Percentiles rank a stretch among this genome's conserved stretches.
These are phyloP conservation scores for Hanseniaspora gamundiae DNA, from an alignment of 1,139 yeast genomes.

Conservation along the genomic window DNA sequence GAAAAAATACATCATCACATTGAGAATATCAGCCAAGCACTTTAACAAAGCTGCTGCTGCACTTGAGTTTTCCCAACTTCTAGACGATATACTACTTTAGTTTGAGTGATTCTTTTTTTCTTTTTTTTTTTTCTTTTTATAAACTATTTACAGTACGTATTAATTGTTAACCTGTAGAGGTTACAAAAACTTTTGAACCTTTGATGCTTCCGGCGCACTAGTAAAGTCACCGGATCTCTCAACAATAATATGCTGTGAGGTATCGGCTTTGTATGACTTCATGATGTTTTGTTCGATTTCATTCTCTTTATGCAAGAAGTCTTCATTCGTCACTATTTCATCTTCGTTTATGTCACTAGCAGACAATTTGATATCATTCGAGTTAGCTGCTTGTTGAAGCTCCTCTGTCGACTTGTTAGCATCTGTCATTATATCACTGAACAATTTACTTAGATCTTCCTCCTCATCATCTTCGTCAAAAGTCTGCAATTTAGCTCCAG, in stretches of 20 bases:
- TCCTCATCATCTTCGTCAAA: not conserved
- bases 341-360: slow-evolving; percentile 2
- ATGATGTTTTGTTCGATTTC: slow-evolving; percentile 18
- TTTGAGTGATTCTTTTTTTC: not conserved
- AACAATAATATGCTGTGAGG: slow-evolving; percentile 25
- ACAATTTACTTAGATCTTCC: slow-evolving; percentile 8
- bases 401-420: slow-evolving; percentile 5
- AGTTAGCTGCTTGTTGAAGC: not conserved
- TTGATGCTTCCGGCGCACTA: slow-evolving; percentile 24
- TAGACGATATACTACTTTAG: slow-evolving; percentile 6
- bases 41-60: slow-evolving; percentile 69
- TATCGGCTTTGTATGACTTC: slow-evolving; percentile 19
- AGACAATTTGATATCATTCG: not conserved
- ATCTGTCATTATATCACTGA: slow-evolving; percentile 17
- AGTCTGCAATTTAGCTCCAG: not conserved
- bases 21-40: slow-evolving; percentile 60
- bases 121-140: not conserved
- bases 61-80: slow-evolving; percentile 24
- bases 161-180: too few relatives aligned
- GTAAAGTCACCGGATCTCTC: slow-evolving; percentile 27
- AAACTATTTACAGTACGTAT: not conserved
- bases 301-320: slow-evolving; percentile 14
- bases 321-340: slow-evolving; percentile 13
- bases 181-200: slow-evolving; percentile 24
- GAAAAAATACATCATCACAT: slow-evolving; percentile 61